Base-by-base conservation (phyloP, 1,139 yeast genomes). In the Kurtzmaniella quercitrusa region DNA sequence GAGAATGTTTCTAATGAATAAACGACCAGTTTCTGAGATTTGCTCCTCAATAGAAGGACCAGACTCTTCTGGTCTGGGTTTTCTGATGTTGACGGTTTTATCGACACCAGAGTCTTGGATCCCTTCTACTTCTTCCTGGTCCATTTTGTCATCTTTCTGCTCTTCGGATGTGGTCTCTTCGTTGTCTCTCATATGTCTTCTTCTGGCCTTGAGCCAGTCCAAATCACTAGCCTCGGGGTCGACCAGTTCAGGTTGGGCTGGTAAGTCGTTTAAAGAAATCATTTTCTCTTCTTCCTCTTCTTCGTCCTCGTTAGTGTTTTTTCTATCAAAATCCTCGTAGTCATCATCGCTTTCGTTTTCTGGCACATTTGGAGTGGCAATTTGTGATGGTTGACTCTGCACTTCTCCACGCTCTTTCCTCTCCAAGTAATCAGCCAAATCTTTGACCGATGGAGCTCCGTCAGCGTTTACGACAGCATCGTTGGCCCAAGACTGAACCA, bases 151-250 rank as follows among this genome's bases (percentile, higher is more conserved):
- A 6, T 19, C 17, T 11, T 33, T 18, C 17, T 19, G 23, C 27
- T 12, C 42, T 12, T 29, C 43, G 8, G 23, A 15, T 10, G 18
- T 39, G 14, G 53, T 61, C 11, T 9, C 18, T 39, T 66, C 71
- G 31, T 63, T 70, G 44, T 82, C 90, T 48, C 70, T 79, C 58
- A 90, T 87, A 58, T 95, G 79, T 17, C 77, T 80, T 62, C 95
- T 77, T 60, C 89, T 81, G 55, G 78, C 78, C 54, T 81, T 82
- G 49, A 93, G 75, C 98, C 98, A 91, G 49, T 91, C 96, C 46
- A 87, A 66, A 67, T 91, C 98, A 14, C 94, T 75, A 9, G 88
- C 73, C 21, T 63, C 69, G 44, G 77, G 81, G 50, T 79, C 79
- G 21, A 66, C 66, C 0, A 82, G 81, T 8, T 47, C 3, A 59